These are phyloP conservation scores for Paspalum notatum DNA, from an alignment of 176 grass and related monocot species.

Conservation along the genomic window DNA sequence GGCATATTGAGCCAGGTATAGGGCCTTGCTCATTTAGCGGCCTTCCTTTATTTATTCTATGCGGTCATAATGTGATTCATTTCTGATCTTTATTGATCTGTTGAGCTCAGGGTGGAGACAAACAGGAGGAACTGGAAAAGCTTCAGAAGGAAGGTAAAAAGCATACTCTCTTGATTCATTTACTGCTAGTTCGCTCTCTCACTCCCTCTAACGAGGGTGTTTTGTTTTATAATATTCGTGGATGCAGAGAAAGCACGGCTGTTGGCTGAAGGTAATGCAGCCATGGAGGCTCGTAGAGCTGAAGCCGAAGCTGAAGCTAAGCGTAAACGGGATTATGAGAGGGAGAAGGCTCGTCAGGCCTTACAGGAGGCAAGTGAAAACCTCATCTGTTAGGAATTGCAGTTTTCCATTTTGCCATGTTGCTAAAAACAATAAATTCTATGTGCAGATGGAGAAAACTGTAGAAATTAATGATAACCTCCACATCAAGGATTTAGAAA, in stretches of 20 bases:
- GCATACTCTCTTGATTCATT: conserved; percentile 1
- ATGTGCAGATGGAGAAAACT: conserved; percentile 83
- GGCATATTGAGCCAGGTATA: conserved; percentile 79
- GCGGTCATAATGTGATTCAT: background rate
- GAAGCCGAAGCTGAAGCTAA: conserved; percentile 87
- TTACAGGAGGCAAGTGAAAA: conserved; percentile 71
- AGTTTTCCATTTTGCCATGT: background rate
- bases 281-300: conserved; percentile 84
- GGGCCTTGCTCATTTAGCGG: background rate
- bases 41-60: background rate
- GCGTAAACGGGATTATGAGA: conserved; percentile 79
- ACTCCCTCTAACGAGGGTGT: background rate
- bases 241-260: conserved; percentile 78
- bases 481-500: conserved; percentile 81
- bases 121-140: conserved; percentile 88
- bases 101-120: conserved; percentile 68
- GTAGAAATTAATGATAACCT: conserved; percentile 82
- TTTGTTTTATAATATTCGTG: background rate
- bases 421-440: conserved; percentile 15
- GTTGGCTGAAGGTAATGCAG: conserved; percentile 90
- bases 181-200: background rate
- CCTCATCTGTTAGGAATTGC: background rate
- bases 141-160: conserved; percentile 88
- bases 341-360: conserved; percentile 84
- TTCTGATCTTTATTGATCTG: background rate